These are phyloP conservation scores for Hyaloscypha finlandica DNA, from an alignment of 495 filamentous ascomycete genomes.

Conservation along the genomic window DNA sequence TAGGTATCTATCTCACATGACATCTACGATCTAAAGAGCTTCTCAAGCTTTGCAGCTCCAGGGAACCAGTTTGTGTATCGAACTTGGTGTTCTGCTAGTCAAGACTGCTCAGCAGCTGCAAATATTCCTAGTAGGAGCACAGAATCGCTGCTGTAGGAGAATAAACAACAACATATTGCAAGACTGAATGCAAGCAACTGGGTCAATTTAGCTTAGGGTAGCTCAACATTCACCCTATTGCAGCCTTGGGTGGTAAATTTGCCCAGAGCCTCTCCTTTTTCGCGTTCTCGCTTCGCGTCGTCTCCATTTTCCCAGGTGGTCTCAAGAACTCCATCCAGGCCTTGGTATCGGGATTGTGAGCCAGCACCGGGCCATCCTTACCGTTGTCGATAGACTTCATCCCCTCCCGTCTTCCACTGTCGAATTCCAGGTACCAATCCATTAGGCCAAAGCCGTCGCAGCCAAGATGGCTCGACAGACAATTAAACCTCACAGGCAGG, in stretches of 20 bases:
- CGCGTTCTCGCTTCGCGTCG: neutral
- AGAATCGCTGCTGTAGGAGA: no score
- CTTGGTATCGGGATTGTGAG: neutral
- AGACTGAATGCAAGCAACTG: no score
- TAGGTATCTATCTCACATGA: neutral
- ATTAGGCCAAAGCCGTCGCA: neutral
- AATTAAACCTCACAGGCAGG: neutral
- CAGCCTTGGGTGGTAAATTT: neutral
- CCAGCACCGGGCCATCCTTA: neutral
- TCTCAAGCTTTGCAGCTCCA: neutral
- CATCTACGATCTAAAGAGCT: neutral
- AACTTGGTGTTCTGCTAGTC: no score
- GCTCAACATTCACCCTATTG: no score
- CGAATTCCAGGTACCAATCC: neutral
- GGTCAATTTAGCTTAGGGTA: no score
- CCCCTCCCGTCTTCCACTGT: neutral
- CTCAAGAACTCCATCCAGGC: neutral
- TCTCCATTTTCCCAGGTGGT: no score
- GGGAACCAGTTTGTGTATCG: no score
- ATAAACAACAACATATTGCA: no score
- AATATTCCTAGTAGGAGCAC: no score
- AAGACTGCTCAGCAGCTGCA: no score
- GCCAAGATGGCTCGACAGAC: conserved; percentile 8
- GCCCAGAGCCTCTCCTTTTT: neutral
- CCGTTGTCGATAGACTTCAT: neutral